Base-by-base conservation (phyloP, 768 basidiomycete genomes). In the Hortiboletus campestris region DNA sequence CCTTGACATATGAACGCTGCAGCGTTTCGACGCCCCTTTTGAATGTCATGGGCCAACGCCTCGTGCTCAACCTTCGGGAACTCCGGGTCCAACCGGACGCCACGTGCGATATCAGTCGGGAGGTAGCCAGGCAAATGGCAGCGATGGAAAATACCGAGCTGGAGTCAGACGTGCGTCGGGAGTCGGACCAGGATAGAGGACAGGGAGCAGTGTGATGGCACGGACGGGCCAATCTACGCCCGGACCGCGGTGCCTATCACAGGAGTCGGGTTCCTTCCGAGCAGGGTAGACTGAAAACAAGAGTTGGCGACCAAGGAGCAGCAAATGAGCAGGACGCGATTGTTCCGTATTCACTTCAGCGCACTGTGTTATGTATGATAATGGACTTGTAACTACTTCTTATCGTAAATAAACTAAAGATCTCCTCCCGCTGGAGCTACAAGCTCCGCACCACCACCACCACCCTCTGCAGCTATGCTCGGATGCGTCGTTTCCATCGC, bases 21-120 rank as follows among this genome's bases (percentile, higher is more conserved):
- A 64, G 65, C 25, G 0, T 61, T 4, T 48, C 62, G 22, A 47
- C 20, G 16, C 56, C 62, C 1, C 13, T 64, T 7, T 13, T 65
- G 10, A 36, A 49, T 2, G 17, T 67, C 39, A 53, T 56, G 46
- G 68, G 52, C 47, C 69, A 56, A 55, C 71, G 60, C 44, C 67
- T 62, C 49, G 64, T 60, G 34, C 55, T 62, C 52, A 68, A 62
- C 52, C 61, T 62, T 16, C 55, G 51, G 13, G 28, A 38, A 58
- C 59, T 64, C 4, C 53, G 46, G 20, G 16, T 25, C 19, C 48
- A 6, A 1, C 46, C 44, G 0, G 48, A 62, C 31, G 39, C 53
- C 38, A 65, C 49, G 2, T 39, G 38, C 45, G 49, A 69, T 12
- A 3, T 67, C 20, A 65, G 48, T 31, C 45, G 25, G 4, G 47